Percentiles rank a stretch among this genome's conserved stretches.
These are phyloP conservation scores for Magnolia changhungtana DNA, from an alignment of 164 flowering plant species.

Conservation along the genomic window DNA sequence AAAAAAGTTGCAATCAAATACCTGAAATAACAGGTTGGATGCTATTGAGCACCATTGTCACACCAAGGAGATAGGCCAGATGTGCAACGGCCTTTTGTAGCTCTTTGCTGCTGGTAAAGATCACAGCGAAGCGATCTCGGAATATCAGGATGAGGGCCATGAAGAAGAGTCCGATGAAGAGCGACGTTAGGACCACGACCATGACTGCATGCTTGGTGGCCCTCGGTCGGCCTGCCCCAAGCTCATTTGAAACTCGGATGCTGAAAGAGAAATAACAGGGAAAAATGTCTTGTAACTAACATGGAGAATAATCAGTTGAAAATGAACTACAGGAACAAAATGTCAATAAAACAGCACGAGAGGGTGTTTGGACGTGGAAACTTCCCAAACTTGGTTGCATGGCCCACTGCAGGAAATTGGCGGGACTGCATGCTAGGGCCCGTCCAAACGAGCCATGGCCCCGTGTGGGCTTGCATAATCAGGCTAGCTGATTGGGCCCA, in stretches of 20 bases:
- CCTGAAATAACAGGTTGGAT: slow-evolving; percentile 95
- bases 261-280: slow-evolving; percentile 26
- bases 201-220: slow-evolving; percentile 82
- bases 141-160: slow-evolving; percentile 48
- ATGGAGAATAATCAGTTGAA: background rate
- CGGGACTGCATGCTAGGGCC: too few relatives aligned
- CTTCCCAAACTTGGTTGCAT: background rate
- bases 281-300: background rate
- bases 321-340: background rate
- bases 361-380: background rate
- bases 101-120: slow-evolving; percentile 62
- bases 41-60: slow-evolving; percentile 91
- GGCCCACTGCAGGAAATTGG: too few relatives aligned
- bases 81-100: slow-evolving; percentile 66
- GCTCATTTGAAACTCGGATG: slow-evolving; percentile 86
- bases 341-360: too few relatives aligned
- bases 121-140: slow-evolving; percentile 49
- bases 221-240: slow-evolving; percentile 83
- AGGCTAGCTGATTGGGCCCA: too few relatives aligned
- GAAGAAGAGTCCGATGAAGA: slow-evolving; percentile 56
- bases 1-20: slow-evolving; percentile 12
- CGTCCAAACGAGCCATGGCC: too few relatives aligned
- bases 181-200: slow-evolving; percentile 51
- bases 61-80: slow-evolving; percentile 66
- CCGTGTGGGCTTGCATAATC: too few relatives aligned